Conservation (phyloP, 1,139 yeast species). For the Wickerhamomyces sp. region DNA sequence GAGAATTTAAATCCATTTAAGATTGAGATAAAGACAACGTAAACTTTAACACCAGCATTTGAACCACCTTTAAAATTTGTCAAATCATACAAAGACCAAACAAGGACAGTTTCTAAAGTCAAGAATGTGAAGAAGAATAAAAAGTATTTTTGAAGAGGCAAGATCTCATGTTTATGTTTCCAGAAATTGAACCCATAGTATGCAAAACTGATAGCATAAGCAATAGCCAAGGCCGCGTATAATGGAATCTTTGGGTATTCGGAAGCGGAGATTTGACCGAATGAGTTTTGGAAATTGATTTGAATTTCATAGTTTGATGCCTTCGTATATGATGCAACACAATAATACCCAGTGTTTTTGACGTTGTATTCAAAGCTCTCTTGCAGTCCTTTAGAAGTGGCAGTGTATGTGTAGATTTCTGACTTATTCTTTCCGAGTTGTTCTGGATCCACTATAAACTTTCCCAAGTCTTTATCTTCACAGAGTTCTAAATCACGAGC, state of each 20-base stretch:
- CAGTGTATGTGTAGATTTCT: slow-evolving; percentile 50
- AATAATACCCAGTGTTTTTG: slow-evolving; percentile 80
- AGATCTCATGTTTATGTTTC: slow-evolving; percentile 79
- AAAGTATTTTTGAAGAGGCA: slow-evolving; percentile 87
- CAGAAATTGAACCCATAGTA: slow-evolving; percentile 82
- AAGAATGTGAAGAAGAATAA: slow-evolving; percentile 80
- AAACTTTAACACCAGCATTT: slow-evolving; percentile 62
- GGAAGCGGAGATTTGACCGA: slow-evolving; percentile 82
- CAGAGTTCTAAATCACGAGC: slow-evolving; percentile 64
- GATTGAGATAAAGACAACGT: slow-evolving; percentile 72
- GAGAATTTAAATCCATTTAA: slow-evolving; percentile 80
- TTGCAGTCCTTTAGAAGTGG: slow-evolving; percentile 55
- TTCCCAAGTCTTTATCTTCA: slow-evolving; percentile 47
- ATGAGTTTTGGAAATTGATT: slow-evolving; percentile 84
- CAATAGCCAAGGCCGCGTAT: slow-evolving; percentile 79
- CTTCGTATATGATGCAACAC: slow-evolving; percentile 63
- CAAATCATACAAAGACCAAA: slow-evolving; percentile 89
- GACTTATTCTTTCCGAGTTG: slow-evolving; percentile 39
- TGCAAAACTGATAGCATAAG: slow-evolving; percentile 76
- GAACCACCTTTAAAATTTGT: slow-evolving; percentile 55
- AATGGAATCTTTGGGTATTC: slow-evolving; percentile 89
- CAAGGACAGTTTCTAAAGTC: slow-evolving; percentile 77
- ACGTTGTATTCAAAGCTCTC: slow-evolving; percentile 61
- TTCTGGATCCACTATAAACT: slow-evolving; percentile 47
- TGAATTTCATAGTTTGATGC: slow-evolving; percentile 50